Evolutionary conservation across 495 filamentous ascomycete species (phyloP), one percentile per base, ranked within the genome.

Genomic region (Alectoria sarmentosa): DNA sequence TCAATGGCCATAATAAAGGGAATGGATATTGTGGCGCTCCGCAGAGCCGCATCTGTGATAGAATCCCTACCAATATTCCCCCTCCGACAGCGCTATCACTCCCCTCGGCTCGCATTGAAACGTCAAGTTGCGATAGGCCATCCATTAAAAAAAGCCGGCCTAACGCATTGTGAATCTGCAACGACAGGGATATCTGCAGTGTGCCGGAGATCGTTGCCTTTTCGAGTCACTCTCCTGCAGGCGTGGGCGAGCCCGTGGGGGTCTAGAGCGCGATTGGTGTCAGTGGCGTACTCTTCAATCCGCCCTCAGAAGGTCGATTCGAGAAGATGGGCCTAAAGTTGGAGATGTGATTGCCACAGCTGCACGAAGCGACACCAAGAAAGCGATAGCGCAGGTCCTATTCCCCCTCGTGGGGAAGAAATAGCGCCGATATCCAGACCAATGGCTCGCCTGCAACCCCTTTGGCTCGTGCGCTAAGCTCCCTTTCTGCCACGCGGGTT

Each of bases 361-460:
- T n/a, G n/a, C n/a, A n/a, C n/a, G n/a, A n/a, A n/a, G n/a, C n/a
- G n/a, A n/a, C 21, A 3, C 10, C 23, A 7, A 46, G 6, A 2
- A 23, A 23, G 44, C 44, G 8, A 38, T 36, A 37, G 44, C 11
- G 23, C 37, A 38, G 7, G 8, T 9, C 15, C 38, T 44, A 21
- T 44, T 21, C 41, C 17, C 19, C 38, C 23, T 21, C 37, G 14
- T 44, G 8, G 9, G 61, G 49, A 0, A 23, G 6, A n/a, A 63
- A 42, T 23, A 63, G 52, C 14, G 61, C 37, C 30, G 61, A 57
- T 10, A 63, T 52, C 61, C 61, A 63, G 17, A 44, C 26, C 13
- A 63, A 46, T 1, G 48, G 52, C 21, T 26, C 41, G 3, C 30
- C 61, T 19, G 49, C 42, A 21, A 14, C 1, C 36, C n/a, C 49